Conservation (phyloP, 257 asterid species). For the Solanum pennellii region DNA sequence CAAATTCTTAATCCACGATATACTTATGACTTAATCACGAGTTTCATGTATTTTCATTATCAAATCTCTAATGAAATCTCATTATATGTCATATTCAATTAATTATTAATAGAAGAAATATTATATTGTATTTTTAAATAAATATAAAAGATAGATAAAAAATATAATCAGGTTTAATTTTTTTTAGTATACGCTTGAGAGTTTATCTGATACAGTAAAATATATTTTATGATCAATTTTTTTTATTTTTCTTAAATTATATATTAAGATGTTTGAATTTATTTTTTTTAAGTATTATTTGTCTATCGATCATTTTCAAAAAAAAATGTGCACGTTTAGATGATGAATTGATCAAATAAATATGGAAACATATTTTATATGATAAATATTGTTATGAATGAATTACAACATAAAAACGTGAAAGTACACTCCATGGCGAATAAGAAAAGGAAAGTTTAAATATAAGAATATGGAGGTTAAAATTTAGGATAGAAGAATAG, state of each 20-base stretch:
- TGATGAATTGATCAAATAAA: neutral
- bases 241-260: too few relatives aligned
- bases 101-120: neutral
- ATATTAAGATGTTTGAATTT: too few relatives aligned
- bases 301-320: too few relatives aligned
- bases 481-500: too few relatives aligned
- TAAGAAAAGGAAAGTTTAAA: neutral
- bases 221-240: too few relatives aligned
- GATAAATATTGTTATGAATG: neutral
- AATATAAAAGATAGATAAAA: neutral
- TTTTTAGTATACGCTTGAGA: neutral
- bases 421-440: neutral
- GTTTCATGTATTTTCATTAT: neutral
- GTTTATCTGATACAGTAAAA: neutral
- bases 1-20: neutral
- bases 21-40: neutral
- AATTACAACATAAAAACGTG: neutral
- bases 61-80: neutral
- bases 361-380: neutral
- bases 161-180: neutral
- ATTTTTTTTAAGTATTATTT: too few relatives aligned
- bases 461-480: neutral
- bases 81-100: neutral
- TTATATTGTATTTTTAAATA: neutral
- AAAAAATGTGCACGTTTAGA: neutral